Evolutionary conservation across 2,329 filamentous ascomycete genomes (phyloP).

Genomic region (Nannizzia gypsea): DNA sequence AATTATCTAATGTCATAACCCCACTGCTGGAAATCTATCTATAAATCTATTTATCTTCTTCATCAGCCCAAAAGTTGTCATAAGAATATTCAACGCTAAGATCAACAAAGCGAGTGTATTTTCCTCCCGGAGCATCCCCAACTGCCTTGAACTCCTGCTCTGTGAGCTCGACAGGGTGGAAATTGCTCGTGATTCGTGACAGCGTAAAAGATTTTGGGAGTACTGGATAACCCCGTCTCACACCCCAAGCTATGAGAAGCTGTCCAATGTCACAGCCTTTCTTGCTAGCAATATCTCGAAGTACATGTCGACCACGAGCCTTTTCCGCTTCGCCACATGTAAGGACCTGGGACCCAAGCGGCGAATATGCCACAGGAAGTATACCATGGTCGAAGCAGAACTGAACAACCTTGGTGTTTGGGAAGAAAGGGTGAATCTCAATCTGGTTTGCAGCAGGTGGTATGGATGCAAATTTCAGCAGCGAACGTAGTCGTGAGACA

Average conservation of each 20-base stretch:
- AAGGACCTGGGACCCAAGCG: conserved; percentile 18
- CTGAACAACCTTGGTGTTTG: conserved; percentile 33
- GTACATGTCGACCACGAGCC: neutral
- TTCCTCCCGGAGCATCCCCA: neutral
- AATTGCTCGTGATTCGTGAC: conserved; percentile 6
- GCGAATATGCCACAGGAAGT: conserved; percentile 34
- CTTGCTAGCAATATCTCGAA: neutral
- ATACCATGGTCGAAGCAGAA: conserved; percentile 33
- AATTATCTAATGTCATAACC: neutral
- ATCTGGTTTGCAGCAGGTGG: conserved; percentile 36
- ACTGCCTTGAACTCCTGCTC: neutral
- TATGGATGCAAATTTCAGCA: conserved; percentile 34
- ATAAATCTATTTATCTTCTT: conserved; percentile 1
- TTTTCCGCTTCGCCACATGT: neutral
- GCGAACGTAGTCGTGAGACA: conserved; percentile 38
- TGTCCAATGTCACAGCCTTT: conserved; percentile 3
- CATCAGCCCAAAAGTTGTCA: conserved; percentile 4
- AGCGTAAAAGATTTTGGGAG: conserved; percentile 1
- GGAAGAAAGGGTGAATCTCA: conserved; percentile 39
- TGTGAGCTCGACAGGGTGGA: neutral
- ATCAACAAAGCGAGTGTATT: conserved; percentile 3
- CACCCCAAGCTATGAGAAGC: neutral
- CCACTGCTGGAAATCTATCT: neutral
- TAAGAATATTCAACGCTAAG: conserved; percentile 1
- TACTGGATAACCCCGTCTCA: neutral